phyloP scores from a whole-genome alignment of 2,329 filamentous ascomycete genomes.

The Fusarium globosum region DNA sequence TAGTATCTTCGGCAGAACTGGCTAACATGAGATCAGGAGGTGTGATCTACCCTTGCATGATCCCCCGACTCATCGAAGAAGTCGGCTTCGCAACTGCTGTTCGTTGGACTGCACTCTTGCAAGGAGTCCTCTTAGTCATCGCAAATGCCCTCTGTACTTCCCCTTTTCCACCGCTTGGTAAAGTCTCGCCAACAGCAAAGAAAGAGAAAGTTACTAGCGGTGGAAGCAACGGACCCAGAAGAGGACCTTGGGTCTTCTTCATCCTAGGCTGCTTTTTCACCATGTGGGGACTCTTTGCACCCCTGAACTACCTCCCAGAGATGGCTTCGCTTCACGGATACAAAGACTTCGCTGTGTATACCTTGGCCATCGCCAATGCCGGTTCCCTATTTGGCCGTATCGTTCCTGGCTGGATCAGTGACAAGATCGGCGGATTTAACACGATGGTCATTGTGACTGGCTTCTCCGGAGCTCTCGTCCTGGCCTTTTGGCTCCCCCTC shows the following conservation, averaged over 20 bases:
- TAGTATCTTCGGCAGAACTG: background rate
- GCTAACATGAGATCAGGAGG: background rate
- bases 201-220: background rate
- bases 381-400: background rate
- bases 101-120: background rate
- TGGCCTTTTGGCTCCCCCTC: background rate
- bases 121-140: background rate
- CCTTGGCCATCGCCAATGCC: background rate
- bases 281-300: background rate
- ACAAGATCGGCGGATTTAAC: background rate
- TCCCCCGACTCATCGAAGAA: background rate
- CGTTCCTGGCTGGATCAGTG: background rate
- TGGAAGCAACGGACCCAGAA: background rate
- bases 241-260: background rate
- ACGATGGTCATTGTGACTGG: background rate
- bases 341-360: background rate
- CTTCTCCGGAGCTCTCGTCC: background rate
- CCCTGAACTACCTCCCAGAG: slow-evolving; percentile 1
- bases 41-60: background rate
- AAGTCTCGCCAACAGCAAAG: background rate
- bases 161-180: background rate
- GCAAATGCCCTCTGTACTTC: background rate
- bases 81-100: background rate
- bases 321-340: background rate
- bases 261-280: slow-evolving; percentile 1